Percentiles rank a stretch among this genome's conserved stretches.
Evolutionary conservation across 192 early-diverging fungal species (phyloP).

Genomic region (Coemansia sp.): DNA sequence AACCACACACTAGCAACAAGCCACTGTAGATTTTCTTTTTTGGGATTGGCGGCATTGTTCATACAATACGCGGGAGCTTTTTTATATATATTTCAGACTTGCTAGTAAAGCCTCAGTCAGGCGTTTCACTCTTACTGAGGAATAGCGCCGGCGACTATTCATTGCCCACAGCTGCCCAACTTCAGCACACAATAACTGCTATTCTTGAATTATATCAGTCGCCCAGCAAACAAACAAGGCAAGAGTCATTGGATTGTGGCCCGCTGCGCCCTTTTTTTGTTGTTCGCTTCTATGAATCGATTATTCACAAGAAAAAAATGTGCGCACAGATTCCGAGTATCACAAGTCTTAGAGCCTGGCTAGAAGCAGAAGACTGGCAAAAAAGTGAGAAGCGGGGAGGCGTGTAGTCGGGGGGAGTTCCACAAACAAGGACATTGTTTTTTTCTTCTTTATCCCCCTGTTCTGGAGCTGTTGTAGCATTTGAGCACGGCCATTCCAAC

Average conservation of each 20-base stretch:
- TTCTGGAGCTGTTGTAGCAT: constrained; percentile 10
- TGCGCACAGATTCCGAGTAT: constrained; percentile 5
- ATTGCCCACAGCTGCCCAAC: background rate
- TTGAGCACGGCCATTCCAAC: background rate
- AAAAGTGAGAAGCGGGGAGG: background rate
- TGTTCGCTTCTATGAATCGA: background rate
- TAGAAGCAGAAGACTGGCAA: background rate
- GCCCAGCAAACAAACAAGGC: background rate
- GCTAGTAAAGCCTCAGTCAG: background rate
- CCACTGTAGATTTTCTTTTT: background rate
- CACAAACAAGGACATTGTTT: constrained; percentile 7
- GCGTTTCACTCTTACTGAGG: background rate
- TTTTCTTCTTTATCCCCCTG: background rate
- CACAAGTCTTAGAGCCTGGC: background rate
- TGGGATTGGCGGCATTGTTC: background rate
- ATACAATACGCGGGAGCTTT: constrained; percentile 3
- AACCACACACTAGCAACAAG: background rate
- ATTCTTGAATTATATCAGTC: background rate
- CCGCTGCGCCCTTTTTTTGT: background rate
- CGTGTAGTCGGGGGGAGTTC: background rate
- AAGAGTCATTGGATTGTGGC: background rate
- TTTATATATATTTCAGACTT: constrained; percentile 4
- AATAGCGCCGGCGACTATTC: background rate
- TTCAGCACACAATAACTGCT: background rate
- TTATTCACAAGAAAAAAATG: background rate